Evolutionary conservation across 164 flowering plant genomes (phyloP).

Genomic region (Vitis rupestris): DNA sequence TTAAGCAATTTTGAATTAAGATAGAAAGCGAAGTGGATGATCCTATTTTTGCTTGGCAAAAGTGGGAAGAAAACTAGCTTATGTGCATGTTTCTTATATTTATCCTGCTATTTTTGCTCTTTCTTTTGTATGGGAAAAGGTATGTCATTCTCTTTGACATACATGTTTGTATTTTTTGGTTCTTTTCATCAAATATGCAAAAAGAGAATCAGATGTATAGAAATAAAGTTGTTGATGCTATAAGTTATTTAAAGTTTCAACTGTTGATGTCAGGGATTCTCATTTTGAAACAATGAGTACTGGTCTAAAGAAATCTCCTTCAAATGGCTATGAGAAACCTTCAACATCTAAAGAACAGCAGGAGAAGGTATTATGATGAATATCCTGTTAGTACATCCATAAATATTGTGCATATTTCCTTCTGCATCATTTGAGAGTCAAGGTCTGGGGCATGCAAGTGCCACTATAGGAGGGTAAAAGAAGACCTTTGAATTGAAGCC

Average conservation of each 20-base stretch:
- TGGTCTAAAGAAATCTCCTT: constrained; percentile 29
- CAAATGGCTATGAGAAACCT: constrained; percentile 43
- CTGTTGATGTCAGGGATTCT: constrained; percentile 15
- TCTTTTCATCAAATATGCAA: background rate
- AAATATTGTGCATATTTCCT: no score
- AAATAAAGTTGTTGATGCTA: background rate
- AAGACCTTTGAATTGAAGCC: background rate
- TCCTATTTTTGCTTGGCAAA: background rate
- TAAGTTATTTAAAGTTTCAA: constrained; percentile 3
- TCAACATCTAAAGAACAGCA: constrained; percentile 45
- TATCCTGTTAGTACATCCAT: no score
- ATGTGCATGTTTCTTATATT: background rate
- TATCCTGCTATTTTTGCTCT: background rate
- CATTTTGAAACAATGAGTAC: constrained; percentile 36
- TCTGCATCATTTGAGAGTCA: no score
- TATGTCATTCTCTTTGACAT: background rate
- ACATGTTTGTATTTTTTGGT: background rate
- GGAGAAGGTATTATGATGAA: constrained; percentile 46
- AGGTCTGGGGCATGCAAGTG: constrained; percentile 1
- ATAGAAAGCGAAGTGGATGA: background rate
- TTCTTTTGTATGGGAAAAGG: background rate
- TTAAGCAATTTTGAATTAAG: no score
- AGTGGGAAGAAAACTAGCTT: background rate
- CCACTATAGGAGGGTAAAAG: background rate
- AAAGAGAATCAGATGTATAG: background rate